These are phyloP conservation scores for Chaetomiaceae sp. DNA, from an alignment of 2,329 filamentous ascomycete genomes.

Conservation along the genomic window DNA sequence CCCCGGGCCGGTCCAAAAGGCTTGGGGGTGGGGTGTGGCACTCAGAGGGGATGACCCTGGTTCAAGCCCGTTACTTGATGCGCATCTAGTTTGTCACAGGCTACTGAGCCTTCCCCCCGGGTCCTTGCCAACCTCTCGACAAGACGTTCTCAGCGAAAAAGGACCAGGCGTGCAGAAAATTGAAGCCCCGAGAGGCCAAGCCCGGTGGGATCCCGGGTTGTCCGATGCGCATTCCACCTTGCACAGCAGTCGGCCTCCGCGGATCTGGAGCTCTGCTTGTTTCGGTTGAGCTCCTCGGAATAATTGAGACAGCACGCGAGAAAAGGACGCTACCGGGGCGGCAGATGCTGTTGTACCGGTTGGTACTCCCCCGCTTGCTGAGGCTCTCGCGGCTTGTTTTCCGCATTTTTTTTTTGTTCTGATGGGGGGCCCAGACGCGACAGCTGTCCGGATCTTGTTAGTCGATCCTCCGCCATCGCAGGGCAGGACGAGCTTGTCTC, in stretches of 20 bases:
- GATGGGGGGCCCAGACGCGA: background rate
- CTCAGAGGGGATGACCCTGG: constrained; percentile 19
- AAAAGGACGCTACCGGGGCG: background rate
- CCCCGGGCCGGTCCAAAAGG: constrained; percentile 20
- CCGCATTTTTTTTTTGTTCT: background rate
- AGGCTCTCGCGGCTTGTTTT: constrained; percentile 1
- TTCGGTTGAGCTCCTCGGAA: background rate
- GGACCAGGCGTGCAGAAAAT: background rate
- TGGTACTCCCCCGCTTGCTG: background rate
- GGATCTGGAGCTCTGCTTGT: background rate
- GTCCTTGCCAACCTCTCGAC: constrained; percentile 10
- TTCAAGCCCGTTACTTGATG: constrained; percentile 14
- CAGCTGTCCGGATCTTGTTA: constrained; percentile 2
- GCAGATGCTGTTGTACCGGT: background rate
- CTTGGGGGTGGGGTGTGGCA: constrained; percentile 11
- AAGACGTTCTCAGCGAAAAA: constrained; percentile 2
- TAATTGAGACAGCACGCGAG: background rate
- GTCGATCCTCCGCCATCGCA: constrained; percentile 3
- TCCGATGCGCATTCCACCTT: background rate
- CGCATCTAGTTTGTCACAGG: constrained; percentile 14
- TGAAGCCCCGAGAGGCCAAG: background rate
- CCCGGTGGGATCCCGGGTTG: background rate
- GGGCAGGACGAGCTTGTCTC: constrained; percentile 10
- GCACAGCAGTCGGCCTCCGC: too few relatives aligned
- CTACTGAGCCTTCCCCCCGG: constrained; percentile 11